Evolutionary conservation across 768 basidiomycete genomes (phyloP).

Genomic region (Lactarius pseudohatsudake): DNA sequence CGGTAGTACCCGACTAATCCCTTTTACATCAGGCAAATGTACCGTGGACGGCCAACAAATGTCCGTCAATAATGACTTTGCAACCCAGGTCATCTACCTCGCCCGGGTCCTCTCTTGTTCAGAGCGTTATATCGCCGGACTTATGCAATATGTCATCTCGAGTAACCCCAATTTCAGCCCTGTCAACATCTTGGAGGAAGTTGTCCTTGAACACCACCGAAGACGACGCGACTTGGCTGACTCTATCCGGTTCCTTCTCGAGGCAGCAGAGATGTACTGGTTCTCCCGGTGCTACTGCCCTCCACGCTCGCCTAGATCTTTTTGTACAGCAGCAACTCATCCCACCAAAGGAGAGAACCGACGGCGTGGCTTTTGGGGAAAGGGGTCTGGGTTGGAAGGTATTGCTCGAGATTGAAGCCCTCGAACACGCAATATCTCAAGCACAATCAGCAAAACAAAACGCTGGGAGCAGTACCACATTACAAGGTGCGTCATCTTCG

Average conservation of each 20-base stretch:
- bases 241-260: slow-evolving; percentile 66
- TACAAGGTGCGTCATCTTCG: slow-evolving; percentile 47
- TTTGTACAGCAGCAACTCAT: slow-evolving; percentile 61
- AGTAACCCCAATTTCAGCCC: slow-evolving; percentile 63
- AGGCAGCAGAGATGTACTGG: slow-evolving; percentile 56
- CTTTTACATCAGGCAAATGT: slow-evolving; percentile 57
- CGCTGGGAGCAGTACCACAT: slow-evolving; percentile 60
- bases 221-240: slow-evolving; percentile 70
- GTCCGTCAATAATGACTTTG: slow-evolving; percentile 77
- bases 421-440: slow-evolving; percentile 53
- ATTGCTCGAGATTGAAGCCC: slow-evolving; percentile 60
- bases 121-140: slow-evolving; percentile 72
- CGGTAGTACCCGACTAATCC: not conserved
- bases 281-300: slow-evolving; percentile 43
- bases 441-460: slow-evolving; percentile 60
- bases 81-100: slow-evolving; percentile 72
- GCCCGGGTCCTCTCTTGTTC: slow-evolving; percentile 80
- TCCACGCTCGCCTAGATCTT: slow-evolving; percentile 50
- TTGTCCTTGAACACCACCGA: slow-evolving; percentile 66
- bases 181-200: slow-evolving; percentile 59
- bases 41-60: slow-evolving; percentile 62
- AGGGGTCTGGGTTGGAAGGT: slow-evolving; percentile 53
- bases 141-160: slow-evolving; percentile 63
- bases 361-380: slow-evolving; percentile 34
- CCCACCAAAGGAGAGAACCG: slow-evolving; percentile 36